Conservation (phyloP, 2,329 filamentous ascomycete genomes). For the Verticillium klebahnii region DNA sequence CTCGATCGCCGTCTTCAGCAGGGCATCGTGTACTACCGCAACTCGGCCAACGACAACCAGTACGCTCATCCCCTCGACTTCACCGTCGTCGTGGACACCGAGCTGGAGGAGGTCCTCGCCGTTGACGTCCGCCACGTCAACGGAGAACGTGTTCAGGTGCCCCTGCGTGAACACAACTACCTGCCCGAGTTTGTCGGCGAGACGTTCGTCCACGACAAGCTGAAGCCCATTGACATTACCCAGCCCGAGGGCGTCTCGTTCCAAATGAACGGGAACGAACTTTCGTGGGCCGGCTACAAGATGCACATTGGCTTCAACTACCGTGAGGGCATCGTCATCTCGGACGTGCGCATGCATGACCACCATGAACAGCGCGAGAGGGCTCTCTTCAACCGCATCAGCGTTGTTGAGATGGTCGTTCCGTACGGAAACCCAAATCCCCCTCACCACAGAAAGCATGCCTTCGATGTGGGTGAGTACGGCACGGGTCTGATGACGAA, state of each 20-base stretch:
- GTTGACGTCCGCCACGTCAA: constrained; percentile 45
- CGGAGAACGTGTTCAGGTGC: not conserved
- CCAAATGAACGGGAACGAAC: constrained; percentile 23
- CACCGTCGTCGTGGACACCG: constrained; percentile 61
- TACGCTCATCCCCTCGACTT: constrained; percentile 44
- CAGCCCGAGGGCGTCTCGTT: constrained; percentile 62
- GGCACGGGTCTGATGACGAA: constrained; percentile 62
- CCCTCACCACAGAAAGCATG: constrained; percentile 62
- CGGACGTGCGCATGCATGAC: constrained; percentile 33
- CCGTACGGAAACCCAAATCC: constrained; percentile 59
- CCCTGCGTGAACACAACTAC: constrained; percentile 47
- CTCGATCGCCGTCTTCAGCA: constrained; percentile 18
- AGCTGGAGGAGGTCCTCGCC: constrained; percentile 59
- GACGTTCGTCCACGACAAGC: constrained; percentile 42
- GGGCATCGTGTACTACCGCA: constrained; percentile 18
- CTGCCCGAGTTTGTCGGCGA: constrained; percentile 64
- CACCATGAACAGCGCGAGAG: constrained; percentile 27
- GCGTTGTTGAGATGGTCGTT: constrained; percentile 53
- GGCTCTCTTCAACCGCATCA: constrained; percentile 48
- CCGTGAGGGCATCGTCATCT: constrained; percentile 52
- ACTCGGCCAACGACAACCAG: constrained; percentile 17
- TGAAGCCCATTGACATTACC: constrained; percentile 58
- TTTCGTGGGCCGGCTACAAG: constrained; percentile 36
- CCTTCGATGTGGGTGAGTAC: constrained; percentile 65
- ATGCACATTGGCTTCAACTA: constrained; percentile 57